Conservation (phyloP, 306 rosid species). For the Astragalus glycyphyllos region DNA sequence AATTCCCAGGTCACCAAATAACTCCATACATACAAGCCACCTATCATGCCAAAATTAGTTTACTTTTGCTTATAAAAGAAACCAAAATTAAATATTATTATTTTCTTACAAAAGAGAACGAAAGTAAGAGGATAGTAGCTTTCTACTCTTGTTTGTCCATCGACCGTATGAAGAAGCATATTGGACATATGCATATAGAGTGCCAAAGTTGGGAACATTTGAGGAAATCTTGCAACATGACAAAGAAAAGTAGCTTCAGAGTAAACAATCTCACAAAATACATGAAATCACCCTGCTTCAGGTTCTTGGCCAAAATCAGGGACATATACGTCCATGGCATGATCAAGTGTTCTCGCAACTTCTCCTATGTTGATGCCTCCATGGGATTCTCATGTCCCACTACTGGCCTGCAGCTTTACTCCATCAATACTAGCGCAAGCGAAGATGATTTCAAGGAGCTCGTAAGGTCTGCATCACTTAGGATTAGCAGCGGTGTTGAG, state of each 20-base stretch:
- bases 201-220: too few relatives aligned
- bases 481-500: slow-evolving; percentile 1
- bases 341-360: slow-evolving; percentile 42
- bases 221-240: too few relatives aligned
- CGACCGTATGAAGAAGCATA: too few relatives aligned
- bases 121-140: too few relatives aligned
- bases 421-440: slow-evolving; percentile 40
- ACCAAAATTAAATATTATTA: too few relatives aligned
- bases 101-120: too few relatives aligned
- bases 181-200: too few relatives aligned
- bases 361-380: slow-evolving; percentile 38
- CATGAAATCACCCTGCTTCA: slow-evolving; percentile 52
- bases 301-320: slow-evolving; percentile 49
- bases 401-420: not conserved
- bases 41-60: too few relatives aligned
- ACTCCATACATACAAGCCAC: too few relatives aligned
- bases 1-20: too few relatives aligned
- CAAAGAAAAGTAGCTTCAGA: slow-evolving; percentile 33
- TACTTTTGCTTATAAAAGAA: too few relatives aligned
- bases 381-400: slow-evolving; percentile 43
- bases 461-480: slow-evolving; percentile 47
- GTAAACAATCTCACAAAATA: slow-evolving; percentile 32
- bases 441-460: slow-evolving; percentile 58
- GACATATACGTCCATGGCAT: slow-evolving; percentile 64
- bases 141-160: too few relatives aligned